Percentiles rank a stretch among this genome's conserved stretches.
phyloP scores from a whole-genome alignment of 768 basidiomycete genomes.

The Exsudoporus frostii region DNA sequence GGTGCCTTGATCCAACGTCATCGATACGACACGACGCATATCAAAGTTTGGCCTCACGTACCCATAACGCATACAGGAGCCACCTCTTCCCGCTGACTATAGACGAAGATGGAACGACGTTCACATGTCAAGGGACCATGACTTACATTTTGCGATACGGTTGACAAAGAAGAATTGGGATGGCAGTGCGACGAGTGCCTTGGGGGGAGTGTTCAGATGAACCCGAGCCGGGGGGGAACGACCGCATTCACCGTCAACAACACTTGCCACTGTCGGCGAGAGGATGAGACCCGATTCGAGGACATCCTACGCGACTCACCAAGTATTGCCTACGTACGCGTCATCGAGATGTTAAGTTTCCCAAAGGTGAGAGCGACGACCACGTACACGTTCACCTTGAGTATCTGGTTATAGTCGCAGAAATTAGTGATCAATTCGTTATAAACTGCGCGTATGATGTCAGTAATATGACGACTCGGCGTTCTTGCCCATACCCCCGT shows the following conservation, averaged over 20 bases:
- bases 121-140: neutral
- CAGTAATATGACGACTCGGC: neutral
- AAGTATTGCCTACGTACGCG: conserved; percentile 9
- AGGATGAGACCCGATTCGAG: neutral
- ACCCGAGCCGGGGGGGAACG: neutral
- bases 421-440: conserved; percentile 12
- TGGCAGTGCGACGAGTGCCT: conserved; percentile 17
- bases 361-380: neutral
- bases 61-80: conserved; percentile 14
- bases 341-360: neutral
- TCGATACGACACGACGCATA: neutral
- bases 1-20: conserved; percentile 13
- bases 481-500: conserved; percentile 11
- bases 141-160: conserved; percentile 20
- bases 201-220: neutral
- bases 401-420: conserved; percentile 9
- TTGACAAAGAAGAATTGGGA: conserved; percentile 18
- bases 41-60: conserved; percentile 3
- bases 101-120: neutral
- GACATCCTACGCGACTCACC: conserved; percentile 3
- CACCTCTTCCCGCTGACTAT: conserved; percentile 15
- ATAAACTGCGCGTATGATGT: conserved; percentile 10
- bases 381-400: conserved; percentile 10
- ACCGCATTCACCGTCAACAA: conserved; percentile 15
- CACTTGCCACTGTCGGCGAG: conserved; percentile 18